Base-by-base conservation (phyloP, 805 yeast species). In the Candida incommunis region DNA sequence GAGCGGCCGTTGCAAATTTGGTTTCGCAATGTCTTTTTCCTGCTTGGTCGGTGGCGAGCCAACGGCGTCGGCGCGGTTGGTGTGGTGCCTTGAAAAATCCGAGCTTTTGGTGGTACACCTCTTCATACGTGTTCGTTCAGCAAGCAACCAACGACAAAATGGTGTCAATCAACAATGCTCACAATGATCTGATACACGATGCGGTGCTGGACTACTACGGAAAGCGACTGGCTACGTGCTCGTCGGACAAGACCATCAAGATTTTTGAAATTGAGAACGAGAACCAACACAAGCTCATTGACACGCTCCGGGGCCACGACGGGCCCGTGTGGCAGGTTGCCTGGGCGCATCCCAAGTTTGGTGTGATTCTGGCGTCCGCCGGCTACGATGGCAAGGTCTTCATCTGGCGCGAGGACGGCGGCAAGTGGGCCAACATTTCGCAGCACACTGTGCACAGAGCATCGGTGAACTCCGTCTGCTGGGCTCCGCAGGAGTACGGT, bases 291-390 rank as follows among this genome's bases (percentile, higher is more conserved):
- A 81, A 74, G 59, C 70, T 87, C 43, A 72, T 82, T 18, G 96
- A 87, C 53, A 88, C 97, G 1, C 69, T 92, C 51, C 71, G 75
- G 42, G 96, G 67, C 27, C 98, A 92, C 63, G 96, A 87, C 50
- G 98, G 97, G 26, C 97, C 98, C 11, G 96, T 92, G 42, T 92
- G 98, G 98, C 95, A 90, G 66, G 94, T 87, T 20, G 77, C 85
- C 45, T 92, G 98, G 98, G 97, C 97, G 2, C 98, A 92, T 61
- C 98, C 98, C 25, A 90, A 90, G 63, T 92, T 90, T 59, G 98
- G 98, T 34, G 81, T 86, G 13, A 85, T 90, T 51, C 71, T 92
- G 51, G 98, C 98, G 1, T 82, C 95, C 22, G 85, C 95, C 54
- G 86, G 96, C 1, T 92, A 86, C 59, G 96, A 92, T 60, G 98